Conservation (phyloP, 805 yeast species). For the Candida stauntonica region DNA sequence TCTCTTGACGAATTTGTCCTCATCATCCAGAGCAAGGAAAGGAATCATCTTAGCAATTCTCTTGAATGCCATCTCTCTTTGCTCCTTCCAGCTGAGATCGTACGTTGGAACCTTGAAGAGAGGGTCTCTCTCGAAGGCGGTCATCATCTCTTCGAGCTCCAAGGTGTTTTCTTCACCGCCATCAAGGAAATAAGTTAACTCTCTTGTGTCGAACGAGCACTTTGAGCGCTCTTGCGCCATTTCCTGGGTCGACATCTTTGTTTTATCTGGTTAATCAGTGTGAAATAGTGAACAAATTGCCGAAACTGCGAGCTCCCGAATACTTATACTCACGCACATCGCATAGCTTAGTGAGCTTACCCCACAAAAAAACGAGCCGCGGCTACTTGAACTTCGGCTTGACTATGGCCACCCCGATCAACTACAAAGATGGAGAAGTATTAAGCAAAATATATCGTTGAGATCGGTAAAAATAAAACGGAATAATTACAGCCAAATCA, state of each 20-base stretch:
- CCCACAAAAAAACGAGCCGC: slow-evolving; percentile 1
- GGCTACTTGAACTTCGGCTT: too few species aligned
- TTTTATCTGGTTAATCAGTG: background rate
- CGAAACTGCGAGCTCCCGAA: too few species aligned
- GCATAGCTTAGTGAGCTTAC: background rate
- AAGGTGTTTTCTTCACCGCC: slow-evolving; percentile 41
- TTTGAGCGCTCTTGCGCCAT: slow-evolving; percentile 37
- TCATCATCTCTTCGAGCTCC: slow-evolving; percentile 42
- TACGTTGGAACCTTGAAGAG: slow-evolving; percentile 48
- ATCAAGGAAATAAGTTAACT: slow-evolving; percentile 51
- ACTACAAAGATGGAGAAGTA: too few species aligned
- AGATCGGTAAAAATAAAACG: background rate
- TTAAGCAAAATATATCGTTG: too few species aligned
- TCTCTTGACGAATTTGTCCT: slow-evolving; percentile 46
- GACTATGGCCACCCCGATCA: too few species aligned
- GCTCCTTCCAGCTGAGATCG: slow-evolving; percentile 48
- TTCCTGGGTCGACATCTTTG: slow-evolving; percentile 16
- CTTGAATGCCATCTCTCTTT: slow-evolving; percentile 53
- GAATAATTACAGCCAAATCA: background rate
- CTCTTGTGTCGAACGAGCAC: slow-evolving; percentile 38
- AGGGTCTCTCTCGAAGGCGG: slow-evolving; percentile 65
- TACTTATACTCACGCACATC: background rate
- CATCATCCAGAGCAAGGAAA: slow-evolving; percentile 43
- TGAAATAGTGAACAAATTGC: too few species aligned
- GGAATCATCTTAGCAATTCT: slow-evolving; percentile 44